Conservation (phyloP, 495 filamentous ascomycete species). For the Hyphodiscus hymeniophilus region DNA sequence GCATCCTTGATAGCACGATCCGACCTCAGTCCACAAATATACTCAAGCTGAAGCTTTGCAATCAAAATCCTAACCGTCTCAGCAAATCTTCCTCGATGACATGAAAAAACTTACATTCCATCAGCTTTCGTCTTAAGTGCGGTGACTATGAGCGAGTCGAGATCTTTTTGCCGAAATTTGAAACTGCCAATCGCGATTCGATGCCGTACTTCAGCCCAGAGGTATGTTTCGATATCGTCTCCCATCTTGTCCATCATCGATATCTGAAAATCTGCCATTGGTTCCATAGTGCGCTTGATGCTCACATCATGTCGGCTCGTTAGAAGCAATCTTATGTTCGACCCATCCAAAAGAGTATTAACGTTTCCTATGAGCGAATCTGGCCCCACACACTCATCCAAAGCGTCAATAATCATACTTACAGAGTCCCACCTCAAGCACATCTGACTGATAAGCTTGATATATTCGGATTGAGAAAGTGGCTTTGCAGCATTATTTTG, state of each 20-base stretch:
- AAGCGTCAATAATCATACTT: constrained; percentile 5
- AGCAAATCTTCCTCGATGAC: neutral
- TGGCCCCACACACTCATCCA: constrained; percentile 4
- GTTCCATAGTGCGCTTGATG: neutral
- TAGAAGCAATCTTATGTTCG: constrained; percentile 6
- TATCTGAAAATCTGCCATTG: neutral
- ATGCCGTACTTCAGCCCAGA: neutral
- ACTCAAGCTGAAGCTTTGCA: constrained; percentile 9
- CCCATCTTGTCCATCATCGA: neutral
- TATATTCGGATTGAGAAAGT: constrained; percentile 2
- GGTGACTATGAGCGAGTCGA: constrained; percentile 1
- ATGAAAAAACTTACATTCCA: constrained; percentile 8
- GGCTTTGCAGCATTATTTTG: constrained; percentile 1
- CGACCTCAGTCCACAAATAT: constrained; percentile 5
- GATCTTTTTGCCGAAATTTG: constrained; percentile 5
- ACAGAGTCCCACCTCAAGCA: constrained; percentile 1
- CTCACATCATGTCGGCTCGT: constrained; percentile 13
- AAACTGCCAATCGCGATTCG: constrained; percentile 1
- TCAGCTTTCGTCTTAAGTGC: neutral
- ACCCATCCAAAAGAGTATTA: neutral
- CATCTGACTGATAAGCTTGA: neutral
- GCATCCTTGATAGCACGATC: constrained; percentile 5
- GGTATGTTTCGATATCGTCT: constrained; percentile 5
- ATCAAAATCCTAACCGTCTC: constrained; percentile 3
- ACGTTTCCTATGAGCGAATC: neutral